phyloP scores from a whole-genome alignment of 495 filamentous ascomycete species.

The Aspergillus kassunensis region DNA sequence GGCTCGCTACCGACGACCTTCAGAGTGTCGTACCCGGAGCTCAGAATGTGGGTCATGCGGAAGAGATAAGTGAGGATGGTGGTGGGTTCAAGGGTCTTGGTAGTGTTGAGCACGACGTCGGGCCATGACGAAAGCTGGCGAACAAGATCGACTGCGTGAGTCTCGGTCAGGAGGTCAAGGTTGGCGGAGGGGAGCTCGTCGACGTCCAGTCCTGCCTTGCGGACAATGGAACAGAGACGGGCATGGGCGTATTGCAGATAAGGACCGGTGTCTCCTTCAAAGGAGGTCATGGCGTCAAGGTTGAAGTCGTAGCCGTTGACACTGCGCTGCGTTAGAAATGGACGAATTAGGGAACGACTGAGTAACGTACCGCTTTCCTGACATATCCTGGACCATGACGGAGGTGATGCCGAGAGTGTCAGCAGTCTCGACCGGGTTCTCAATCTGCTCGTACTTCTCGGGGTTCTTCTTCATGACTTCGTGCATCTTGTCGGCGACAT shows the following conservation, averaged over 20 bases:
- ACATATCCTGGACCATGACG: slow-evolving; percentile 72
- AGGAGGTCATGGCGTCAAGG: slow-evolving; percentile 63
- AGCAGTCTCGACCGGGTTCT: slow-evolving; percentile 51
- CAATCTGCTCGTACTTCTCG: slow-evolving; percentile 61
- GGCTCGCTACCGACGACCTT: slow-evolving; percentile 71
- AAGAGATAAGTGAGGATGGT: slow-evolving; percentile 79
- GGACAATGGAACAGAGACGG: slow-evolving; percentile 60
- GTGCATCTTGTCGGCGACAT: slow-evolving; percentile 67
- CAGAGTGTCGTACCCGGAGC: slow-evolving; percentile 78
- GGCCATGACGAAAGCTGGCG: slow-evolving; percentile 59
- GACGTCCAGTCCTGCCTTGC: slow-evolving; percentile 44
- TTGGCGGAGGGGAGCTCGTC: slow-evolving; percentile 49
- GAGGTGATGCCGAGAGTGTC: slow-evolving; percentile 61
- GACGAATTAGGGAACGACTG: neutral
- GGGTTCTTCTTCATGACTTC: slow-evolving; percentile 65
- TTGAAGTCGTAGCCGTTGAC: slow-evolving; percentile 67
- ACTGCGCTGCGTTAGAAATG: slow-evolving; percentile 30
- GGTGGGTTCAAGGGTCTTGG: slow-evolving; percentile 61
- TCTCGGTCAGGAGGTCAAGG: slow-evolving; percentile 53
- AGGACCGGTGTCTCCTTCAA: slow-evolving; percentile 68
- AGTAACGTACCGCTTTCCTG: slow-evolving; percentile 56
- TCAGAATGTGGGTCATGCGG: slow-evolving; percentile 81
- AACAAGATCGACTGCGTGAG: slow-evolving; percentile 54
- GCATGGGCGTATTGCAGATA: slow-evolving; percentile 69
- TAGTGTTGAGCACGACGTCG: slow-evolving; percentile 57